Evolutionary conservation across 2,329 filamentous ascomycete species (phyloP).

Genomic region (Fusarium anguioides): DNA sequence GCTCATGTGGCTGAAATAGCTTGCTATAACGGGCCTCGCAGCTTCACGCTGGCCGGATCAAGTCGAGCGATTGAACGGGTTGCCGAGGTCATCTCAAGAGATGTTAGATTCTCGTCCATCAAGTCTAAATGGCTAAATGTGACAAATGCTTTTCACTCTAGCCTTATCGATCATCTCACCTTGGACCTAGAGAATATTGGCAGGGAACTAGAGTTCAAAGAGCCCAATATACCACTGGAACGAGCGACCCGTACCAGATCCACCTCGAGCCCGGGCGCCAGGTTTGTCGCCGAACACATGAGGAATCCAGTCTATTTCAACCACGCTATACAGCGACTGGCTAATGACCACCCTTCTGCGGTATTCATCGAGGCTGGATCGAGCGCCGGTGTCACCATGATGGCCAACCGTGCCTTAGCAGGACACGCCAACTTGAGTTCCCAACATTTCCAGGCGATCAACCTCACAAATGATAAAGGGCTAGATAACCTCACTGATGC

Average conservation of each 20-base stretch:
- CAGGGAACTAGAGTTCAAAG: not conserved
- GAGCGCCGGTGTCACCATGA: slow-evolving; percentile 2
- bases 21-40: slow-evolving; percentile 10
- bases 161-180: slow-evolving; percentile 52
- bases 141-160: slow-evolving; percentile 61
- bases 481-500: not conserved
- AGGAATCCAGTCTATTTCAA: slow-evolving; percentile 58
- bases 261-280: not conserved
- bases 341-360: slow-evolving; percentile 20
- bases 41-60: slow-evolving; percentile 10
- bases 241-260: not conserved
- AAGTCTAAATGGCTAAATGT: slow-evolving; percentile 55
- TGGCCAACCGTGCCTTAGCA: not conserved
- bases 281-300: slow-evolving; percentile 33
- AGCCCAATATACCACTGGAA: not conserved
- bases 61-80: not conserved
- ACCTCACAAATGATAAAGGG: not conserved
- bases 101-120: slow-evolving; percentile 9
- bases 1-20: not conserved
- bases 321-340: slow-evolving; percentile 55
- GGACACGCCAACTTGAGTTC: too few species aligned
- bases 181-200: not conserved
- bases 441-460: not conserved
- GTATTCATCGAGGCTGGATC: slow-evolving; percentile 17
- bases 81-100: slow-evolving; percentile 13